Conservation (phyloP, 2,329 filamentous ascomycete species). For the Colletotrichum gloeosporioides region DNA sequence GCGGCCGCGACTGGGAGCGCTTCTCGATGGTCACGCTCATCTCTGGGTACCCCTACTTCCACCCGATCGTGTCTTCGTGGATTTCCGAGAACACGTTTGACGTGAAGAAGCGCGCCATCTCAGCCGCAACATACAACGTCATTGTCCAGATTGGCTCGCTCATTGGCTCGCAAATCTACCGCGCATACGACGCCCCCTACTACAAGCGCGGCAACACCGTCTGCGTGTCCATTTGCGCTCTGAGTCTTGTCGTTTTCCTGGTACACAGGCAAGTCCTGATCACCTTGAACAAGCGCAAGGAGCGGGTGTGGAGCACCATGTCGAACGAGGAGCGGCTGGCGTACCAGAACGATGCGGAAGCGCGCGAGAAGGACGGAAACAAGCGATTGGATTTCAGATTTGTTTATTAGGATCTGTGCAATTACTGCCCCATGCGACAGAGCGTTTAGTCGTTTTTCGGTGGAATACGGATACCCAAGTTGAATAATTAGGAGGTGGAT, state of each 20-base stretch:
- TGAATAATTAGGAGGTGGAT: not conserved
- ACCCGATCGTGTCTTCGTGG: conserved; percentile 58
- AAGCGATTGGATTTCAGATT: conserved; percentile 37
- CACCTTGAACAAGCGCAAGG: conserved; percentile 40
- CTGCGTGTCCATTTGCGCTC: conserved; percentile 55
- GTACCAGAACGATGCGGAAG: conserved; percentile 41
- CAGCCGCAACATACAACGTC: conserved; percentile 59
- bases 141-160: conserved; percentile 49
- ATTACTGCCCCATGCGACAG: not conserved
- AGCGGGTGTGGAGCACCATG: conserved; percentile 42
- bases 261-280: conserved; percentile 49
- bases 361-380: conserved; percentile 50
- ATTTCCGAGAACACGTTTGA: conserved; percentile 55
- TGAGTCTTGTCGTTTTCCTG: conserved; percentile 55
- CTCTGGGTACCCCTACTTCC: conserved; percentile 62
- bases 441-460: not conserved
- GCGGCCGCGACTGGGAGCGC: conserved; percentile 54
- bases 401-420: conserved; percentile 1
- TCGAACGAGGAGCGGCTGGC: conserved; percentile 41
- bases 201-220: conserved; percentile 64
- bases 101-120: conserved; percentile 53
- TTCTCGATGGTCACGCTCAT: conserved; percentile 58
- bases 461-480: not conserved
- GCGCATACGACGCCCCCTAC: conserved; percentile 56
- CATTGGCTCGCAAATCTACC: conserved; percentile 53